These are phyloP conservation scores for Boletus rubescentipes DNA, from an alignment of 768 basidiomycete genomes.

Conservation along the genomic window DNA sequence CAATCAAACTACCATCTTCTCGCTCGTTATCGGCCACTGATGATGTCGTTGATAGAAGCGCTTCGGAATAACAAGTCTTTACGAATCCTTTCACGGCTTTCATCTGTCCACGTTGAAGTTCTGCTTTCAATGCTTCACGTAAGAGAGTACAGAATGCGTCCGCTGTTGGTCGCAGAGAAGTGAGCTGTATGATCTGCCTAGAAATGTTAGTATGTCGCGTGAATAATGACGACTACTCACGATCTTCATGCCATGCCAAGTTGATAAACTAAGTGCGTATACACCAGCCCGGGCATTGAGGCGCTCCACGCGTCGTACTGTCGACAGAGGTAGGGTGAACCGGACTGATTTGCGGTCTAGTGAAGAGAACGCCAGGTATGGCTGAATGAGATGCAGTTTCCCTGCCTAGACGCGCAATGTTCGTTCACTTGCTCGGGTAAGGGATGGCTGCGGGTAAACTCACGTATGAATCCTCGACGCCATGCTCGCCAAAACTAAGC, in stretches of 20 bases:
- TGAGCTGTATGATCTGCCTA: constrained; percentile 84
- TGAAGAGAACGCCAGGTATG: constrained; percentile 88
- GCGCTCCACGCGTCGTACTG: constrained; percentile 90
- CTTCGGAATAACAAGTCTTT: constrained; percentile 92
- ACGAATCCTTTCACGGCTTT: constrained; percentile 88
- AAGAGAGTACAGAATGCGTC: constrained; percentile 90
- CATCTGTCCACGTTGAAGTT: constrained; percentile 91
- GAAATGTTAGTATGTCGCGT: constrained; percentile 5
- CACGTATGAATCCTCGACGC: constrained; percentile 92
- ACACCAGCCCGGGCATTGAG: constrained; percentile 92
- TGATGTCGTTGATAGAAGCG: constrained; percentile 61
- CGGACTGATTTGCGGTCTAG: constrained; percentile 90
- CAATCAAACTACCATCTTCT: constrained; percentile 65
- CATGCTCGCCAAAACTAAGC: constrained; percentile 71
- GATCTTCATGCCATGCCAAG: constrained; percentile 94
- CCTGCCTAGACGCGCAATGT: constrained; percentile 61
- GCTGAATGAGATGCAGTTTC: constrained; percentile 83
- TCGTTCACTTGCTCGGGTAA: not conserved
- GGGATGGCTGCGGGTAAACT: constrained; percentile 34
- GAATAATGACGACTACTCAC: constrained; percentile 39
- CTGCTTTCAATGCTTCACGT: constrained; percentile 84
- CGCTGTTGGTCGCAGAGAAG: constrained; percentile 88
- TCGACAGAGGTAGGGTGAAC: constrained; percentile 89
- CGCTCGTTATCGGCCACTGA: constrained; percentile 62
- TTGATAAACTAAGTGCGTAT: constrained; percentile 91